A percentile compares a stretch with the other conserved stretches of the same genome.
Evolutionary conservation across 192 early-diverging fungal genomes (phyloP).

Genomic region (Pilobolus umbonatus): DNA sequence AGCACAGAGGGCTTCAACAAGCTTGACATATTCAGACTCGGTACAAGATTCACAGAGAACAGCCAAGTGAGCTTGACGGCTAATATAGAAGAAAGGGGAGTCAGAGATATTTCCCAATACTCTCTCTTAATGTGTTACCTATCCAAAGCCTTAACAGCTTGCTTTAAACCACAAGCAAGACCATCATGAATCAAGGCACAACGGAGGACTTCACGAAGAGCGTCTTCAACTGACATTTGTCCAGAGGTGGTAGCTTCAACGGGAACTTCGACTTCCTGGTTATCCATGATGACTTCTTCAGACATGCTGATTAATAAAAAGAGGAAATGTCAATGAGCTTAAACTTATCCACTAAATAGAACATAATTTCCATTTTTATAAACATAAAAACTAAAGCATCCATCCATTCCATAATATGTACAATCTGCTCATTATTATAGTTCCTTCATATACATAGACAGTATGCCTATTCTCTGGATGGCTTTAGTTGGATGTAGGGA

Average conservation of each 20-base stretch:
- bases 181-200: conserved; percentile 93
- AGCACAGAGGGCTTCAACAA: conserved; percentile 96
- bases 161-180: conserved; percentile 94
- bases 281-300: conserved; percentile 40
- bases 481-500: background rate
- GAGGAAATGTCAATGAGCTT: background rate
- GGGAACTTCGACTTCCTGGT: conserved; percentile 50
- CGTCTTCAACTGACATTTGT: conserved; percentile 86
- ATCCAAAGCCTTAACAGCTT: conserved; percentile 97
- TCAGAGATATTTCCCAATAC: background rate
- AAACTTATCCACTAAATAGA: background rate
- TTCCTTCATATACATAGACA: background rate
- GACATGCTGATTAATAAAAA: too few relatives aligned
- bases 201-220: conserved; percentile 96
- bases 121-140: conserved; percentile 57
- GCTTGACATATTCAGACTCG: conserved; percentile 92
- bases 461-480: background rate
- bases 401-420: background rate
- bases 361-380: too few relatives aligned
- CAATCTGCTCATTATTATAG: background rate
- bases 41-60: conserved; percentile 94
- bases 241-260: conserved; percentile 46
- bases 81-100: background rate
- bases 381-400: too few relatives aligned
- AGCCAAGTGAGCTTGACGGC: conserved; percentile 84